phyloP scores from a whole-genome alignment of 2,329 filamentous ascomycete genomes.

The Canariomyces notabilis region DNA sequence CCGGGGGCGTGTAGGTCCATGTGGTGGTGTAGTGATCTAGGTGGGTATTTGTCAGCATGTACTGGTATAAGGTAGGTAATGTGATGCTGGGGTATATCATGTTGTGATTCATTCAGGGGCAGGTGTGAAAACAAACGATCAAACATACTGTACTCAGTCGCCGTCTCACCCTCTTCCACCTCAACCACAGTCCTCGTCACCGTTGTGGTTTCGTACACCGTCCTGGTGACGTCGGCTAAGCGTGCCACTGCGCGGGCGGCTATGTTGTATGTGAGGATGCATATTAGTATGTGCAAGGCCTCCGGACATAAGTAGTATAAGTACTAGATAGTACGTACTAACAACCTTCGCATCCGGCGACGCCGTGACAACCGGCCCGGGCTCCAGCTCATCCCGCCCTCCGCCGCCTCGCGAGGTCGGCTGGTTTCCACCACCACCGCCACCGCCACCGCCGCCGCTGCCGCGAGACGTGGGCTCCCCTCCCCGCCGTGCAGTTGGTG shows the following conservation, averaged over 20 bases:
- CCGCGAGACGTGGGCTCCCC: no score
- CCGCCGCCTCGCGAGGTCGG: conserved; percentile 1
- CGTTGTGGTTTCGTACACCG: conserved; percentile 19
- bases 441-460: background rate
- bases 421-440: background rate
- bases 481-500: no score
- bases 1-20: conserved; percentile 17
- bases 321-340: no score
- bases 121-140: no score
- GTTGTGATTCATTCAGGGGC: no score
- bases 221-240: conserved; percentile 16
- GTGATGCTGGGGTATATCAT: no score
- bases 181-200: conserved; percentile 17
- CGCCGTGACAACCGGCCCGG: background rate
- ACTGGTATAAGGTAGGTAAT: background rate
- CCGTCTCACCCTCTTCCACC: conserved; percentile 11
- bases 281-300: background rate
- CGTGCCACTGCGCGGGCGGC: conserved; percentile 7
- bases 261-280: background rate
- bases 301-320: no score
- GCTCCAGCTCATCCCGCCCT: background rate
- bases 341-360: background rate
- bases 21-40: conserved; percentile 18
- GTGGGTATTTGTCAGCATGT: background rate
- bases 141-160: conserved; percentile 11